A percentile compares a stretch with the other conserved stretches of the same genome.
Conservation (phyloP, 495 filamentous ascomycete species). For the Recurvomyces mirabilis region DNA sequence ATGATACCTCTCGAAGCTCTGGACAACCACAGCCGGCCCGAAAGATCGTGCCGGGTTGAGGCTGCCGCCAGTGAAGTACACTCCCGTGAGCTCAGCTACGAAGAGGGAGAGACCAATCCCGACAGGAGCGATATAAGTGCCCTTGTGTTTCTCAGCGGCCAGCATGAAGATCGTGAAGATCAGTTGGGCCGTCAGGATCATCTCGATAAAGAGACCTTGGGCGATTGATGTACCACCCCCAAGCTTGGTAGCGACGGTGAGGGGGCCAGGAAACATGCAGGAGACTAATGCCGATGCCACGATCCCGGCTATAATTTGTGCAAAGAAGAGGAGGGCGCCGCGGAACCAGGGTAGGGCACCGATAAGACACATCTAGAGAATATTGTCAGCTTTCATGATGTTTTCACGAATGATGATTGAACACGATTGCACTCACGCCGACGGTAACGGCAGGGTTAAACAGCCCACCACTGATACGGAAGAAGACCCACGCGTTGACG, state of each 20-base stretch:
- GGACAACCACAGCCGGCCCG: constrained; percentile 56
- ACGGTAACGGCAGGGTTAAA: constrained; percentile 64
- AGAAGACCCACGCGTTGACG: constrained; percentile 74
- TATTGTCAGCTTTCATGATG: background rate
- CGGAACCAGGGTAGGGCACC: constrained; percentile 45
- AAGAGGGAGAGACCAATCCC: constrained; percentile 46
- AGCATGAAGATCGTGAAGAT: constrained; percentile 74
- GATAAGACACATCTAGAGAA: constrained; percentile 38
- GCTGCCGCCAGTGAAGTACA: constrained; percentile 61
- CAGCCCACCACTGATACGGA: constrained; percentile 63
- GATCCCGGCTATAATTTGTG: constrained; percentile 50
- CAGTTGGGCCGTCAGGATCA: constrained; percentile 67
- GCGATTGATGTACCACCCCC: constrained; percentile 44
- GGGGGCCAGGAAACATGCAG: constrained; percentile 49
- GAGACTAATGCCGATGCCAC: constrained; percentile 50
- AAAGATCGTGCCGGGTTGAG: constrained; percentile 66
- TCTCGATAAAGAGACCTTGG: constrained; percentile 68
- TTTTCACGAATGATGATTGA: background rate
- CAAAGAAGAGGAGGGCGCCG: constrained; percentile 39
- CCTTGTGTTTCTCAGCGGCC: constrained; percentile 72
- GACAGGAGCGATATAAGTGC: constrained; percentile 65
- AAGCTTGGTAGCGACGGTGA: constrained; percentile 51
- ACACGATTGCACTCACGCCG: constrained; percentile 1
- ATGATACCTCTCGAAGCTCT: constrained; percentile 52
- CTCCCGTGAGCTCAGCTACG: constrained; percentile 34